Evolutionary conservation across 306 rosid species (phyloP), one percentile per base, ranked within the genome.

Genomic region (Citrullus mucosospermus): DNA sequence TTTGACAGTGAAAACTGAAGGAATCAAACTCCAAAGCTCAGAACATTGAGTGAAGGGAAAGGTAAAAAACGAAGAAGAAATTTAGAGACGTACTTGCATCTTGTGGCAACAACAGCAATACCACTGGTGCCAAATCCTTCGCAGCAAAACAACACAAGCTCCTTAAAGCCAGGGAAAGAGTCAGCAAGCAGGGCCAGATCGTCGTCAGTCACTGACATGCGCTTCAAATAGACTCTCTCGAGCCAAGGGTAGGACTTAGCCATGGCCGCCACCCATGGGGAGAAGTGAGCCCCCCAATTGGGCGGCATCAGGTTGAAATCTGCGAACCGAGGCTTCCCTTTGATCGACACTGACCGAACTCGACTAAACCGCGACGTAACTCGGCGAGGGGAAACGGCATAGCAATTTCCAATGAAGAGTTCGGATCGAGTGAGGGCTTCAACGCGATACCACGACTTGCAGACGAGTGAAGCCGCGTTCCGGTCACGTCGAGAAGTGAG

Each of bases 401-500:
- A 93, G 67, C 98, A 93, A 89, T 91, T 91, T 1, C 95, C 95
- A 53, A 93, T 93, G 84, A 89, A 91, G 84, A 93, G 94, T 50
- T 89, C 93, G 80, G 96, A 89, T 89, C 96, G 90, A 80, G 98
- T 91, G 72, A 88, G 89, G 6, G 98, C 94, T 82, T 93, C 97
- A 54, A 83, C 97, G 4, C 93, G 93, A 81, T 80, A 93, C 98
- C 98, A 93, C 8, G 92, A 91, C 85, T 90, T 91, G 86, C 97
- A 91, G 50, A 93, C 97, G 86, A 93, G 89, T 85, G 98, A 91
- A 87, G 97, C 98, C 34, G 93, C 92, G 93, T 86, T 93, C 32
- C 98, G 95, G 91, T 93, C 98, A 8, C 88, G 85, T 46, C 97
- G 88, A 8, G 89, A 85, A 58, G 89, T 83, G 39, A 93, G 93